Conservation (phyloP, 371 early-diverging fungal species). For the Basidiobolus meristosporus region DNA sequence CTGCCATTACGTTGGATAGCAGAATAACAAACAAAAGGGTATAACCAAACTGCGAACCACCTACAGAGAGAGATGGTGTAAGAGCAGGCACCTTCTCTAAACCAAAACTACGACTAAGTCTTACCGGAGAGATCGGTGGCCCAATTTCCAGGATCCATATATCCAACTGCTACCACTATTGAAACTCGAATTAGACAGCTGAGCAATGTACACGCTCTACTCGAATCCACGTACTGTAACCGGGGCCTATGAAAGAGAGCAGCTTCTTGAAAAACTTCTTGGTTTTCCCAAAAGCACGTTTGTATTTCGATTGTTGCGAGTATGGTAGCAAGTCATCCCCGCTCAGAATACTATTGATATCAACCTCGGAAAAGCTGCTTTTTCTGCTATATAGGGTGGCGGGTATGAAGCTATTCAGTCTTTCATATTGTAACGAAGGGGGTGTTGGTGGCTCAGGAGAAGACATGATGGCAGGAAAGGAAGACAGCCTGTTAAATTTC, state of each 20-base stretch:
- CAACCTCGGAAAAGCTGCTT: too few relatives aligned
- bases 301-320: too few relatives aligned
- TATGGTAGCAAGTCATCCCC: too few relatives aligned
- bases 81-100: not conserved
- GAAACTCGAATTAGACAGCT: not conserved
- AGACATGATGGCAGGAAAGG: too few relatives aligned
- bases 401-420: too few relatives aligned
- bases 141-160: constrained; percentile 48
- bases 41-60: not conserved
- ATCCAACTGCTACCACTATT: constrained; percentile 21
- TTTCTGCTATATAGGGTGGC: too few relatives aligned
- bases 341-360: too few relatives aligned
- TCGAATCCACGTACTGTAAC: constrained; percentile 4
- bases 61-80: not conserved
- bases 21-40: constrained; percentile 43
- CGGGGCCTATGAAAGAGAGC: constrained; percentile 5
- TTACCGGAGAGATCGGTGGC: constrained; percentile 6
- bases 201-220: not conserved
- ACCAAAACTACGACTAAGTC: too few relatives aligned
- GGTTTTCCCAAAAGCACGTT: too few relatives aligned
- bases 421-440: too few relatives aligned
- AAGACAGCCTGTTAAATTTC: too few relatives aligned
- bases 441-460: too few relatives aligned
- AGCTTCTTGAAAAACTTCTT: constrained; percentile 1
- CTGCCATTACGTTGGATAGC: constrained; percentile 33